Percentiles rank a stretch among this genome's conserved stretches.
phyloP scores from a whole-genome alignment of 352 stramenopile genomes.

The Phytophthora syringae region DNA sequence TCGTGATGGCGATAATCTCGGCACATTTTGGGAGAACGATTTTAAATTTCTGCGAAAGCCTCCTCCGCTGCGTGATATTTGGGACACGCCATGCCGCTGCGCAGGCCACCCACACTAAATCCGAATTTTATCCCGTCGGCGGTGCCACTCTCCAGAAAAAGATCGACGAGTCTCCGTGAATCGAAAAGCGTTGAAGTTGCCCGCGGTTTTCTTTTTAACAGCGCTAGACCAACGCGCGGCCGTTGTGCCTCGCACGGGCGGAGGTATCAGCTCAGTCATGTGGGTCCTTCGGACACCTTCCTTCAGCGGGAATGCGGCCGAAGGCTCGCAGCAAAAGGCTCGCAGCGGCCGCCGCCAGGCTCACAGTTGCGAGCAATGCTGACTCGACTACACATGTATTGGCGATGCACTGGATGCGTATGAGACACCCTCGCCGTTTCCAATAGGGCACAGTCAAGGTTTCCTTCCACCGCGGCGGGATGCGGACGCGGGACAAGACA shows the following conservation, averaged over 20 bases:
- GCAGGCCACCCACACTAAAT: not conserved
- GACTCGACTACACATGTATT: constrained; percentile 10
- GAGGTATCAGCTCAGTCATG: not conserved
- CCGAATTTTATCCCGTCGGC: constrained; percentile 8
- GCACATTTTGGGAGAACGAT: constrained; percentile 6
- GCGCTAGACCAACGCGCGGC: constrained; percentile 25
- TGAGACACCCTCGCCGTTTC: constrained; percentile 35
- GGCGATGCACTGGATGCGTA: constrained; percentile 19
- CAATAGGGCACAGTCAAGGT: no score
- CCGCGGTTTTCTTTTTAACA: constrained; percentile 34
- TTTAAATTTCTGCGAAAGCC: constrained; percentile 33
- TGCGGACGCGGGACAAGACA: no score
- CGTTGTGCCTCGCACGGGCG: no score
- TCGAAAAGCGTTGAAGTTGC: constrained; percentile 40
- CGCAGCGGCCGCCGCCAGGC: constrained; percentile 12
- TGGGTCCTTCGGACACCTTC: constrained; percentile 28
- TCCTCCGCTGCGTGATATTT: constrained; percentile 14
- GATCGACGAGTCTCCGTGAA: constrained; percentile 16
- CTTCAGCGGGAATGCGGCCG: no score
- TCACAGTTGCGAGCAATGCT: no score
- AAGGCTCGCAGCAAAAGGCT: no score
- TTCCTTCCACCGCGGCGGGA: no score
- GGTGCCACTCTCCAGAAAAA: constrained; percentile 26
- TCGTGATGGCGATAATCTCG: constrained; percentile 11
- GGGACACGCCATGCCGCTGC: constrained; percentile 19